Base-by-base conservation (phyloP, 2,329 filamentous ascomycete species). In the Claviceps pusilla region DNA sequence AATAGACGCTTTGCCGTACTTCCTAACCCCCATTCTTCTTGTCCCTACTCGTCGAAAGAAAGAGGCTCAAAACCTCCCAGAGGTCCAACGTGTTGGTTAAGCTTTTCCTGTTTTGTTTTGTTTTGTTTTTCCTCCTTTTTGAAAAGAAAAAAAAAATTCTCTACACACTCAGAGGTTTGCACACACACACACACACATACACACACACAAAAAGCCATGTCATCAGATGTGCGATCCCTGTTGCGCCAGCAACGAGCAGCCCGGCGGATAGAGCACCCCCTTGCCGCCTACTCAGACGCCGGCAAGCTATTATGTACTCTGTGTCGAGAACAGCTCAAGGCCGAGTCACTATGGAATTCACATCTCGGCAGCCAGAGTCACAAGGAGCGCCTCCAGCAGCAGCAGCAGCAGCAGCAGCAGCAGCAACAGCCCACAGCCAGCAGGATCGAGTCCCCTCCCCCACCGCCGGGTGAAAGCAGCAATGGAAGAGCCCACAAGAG, bases 211-310 rank as follows among this genome's bases (percentile, higher is more conserved):
- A 14, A 10, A 12, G 57, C 48, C 59, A 91, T 93, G 86, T 76
- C 87, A 60, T 48, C 51, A 14, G 87, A 94, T 68, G 84, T 88
- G 31, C 84, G 89, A 62, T 80, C 86, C 41, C 79, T 95, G 50
- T 77, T 94, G 55, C 86, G 87, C 61, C 84, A 83, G 63, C 86
- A 91, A 68, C 82, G 87, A 59, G 81, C 82, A 54, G 79, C 84
- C 57, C 82, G 88, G 55, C 80, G 85, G 59, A 82, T 90, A 62
- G 77, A 82, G 52, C 83, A 88, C 61, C 80, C 84, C 4, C 74
- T 84, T 61, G 83, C 84, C 46, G 72, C 76, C 53, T 88, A 89
- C 70, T 81, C 83, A 5, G 76, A 81, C 58, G 74, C 79, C 14
- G 84, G 84, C 57, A 83, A 80, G 62, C 77, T 89, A 0, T 70